phyloP scores from a whole-genome alignment of 768 basidiomycete genomes.

The Favolaschia claudopus region DNA sequence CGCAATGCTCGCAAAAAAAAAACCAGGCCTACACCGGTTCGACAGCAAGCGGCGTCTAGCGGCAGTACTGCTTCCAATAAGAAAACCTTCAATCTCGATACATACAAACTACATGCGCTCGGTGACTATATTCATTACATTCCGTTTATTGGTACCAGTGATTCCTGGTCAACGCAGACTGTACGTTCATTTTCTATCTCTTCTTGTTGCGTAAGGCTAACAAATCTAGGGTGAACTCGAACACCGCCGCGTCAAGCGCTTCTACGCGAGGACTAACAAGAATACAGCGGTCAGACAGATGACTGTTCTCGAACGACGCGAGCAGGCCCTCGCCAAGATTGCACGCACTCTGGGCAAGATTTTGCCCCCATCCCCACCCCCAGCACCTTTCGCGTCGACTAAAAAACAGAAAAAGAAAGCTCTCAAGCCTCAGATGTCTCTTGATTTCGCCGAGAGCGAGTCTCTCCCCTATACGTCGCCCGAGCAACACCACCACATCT shows the following conservation, averaged over 20 bases:
- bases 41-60: background rate
- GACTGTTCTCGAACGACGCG: conserved; percentile 18
- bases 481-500: conserved; percentile 17
- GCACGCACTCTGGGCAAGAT: too few species aligned
- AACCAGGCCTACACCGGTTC: background rate
- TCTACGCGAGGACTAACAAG: conserved; percentile 41
- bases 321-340: conserved; percentile 10
- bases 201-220: background rate
- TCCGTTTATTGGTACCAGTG: conserved; percentile 37
- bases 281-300: conserved; percentile 30
- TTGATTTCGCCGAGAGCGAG: background rate
- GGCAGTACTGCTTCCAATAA: background rate
- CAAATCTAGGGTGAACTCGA: conserved; percentile 44
- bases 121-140: conserved; percentile 41
- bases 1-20: background rate
- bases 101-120: conserved; percentile 43
- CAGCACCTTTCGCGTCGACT: too few species aligned
- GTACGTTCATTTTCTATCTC: conserved; percentile 30
- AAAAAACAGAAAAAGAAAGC: background rate
- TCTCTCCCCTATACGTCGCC: conserved; percentile 11
- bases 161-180: conserved; percentile 45
- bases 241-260: conserved; percentile 41
- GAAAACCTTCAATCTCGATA: conserved; percentile 35
- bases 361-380: too few species aligned
- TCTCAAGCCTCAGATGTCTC: too few species aligned